Conservation (phyloP, 106 monocot species). For the Alisma plantagoaquatica region DNA sequence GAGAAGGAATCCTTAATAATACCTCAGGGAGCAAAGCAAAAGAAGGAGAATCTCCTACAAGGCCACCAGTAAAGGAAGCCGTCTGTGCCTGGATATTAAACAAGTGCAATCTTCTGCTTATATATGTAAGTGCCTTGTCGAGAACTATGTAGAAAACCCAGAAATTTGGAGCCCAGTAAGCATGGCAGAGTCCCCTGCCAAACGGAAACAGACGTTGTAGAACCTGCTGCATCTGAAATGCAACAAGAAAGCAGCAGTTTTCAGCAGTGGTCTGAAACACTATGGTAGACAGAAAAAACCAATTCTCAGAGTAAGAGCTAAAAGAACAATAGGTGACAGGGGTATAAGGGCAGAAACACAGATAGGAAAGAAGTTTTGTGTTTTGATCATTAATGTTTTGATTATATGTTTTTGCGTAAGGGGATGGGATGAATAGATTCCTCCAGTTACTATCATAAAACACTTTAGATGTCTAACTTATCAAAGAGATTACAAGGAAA, state of each 20-base stretch:
- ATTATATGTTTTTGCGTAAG: too few species aligned
- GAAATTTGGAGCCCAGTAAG: slow-evolving; percentile 98
- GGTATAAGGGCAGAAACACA: too few species aligned
- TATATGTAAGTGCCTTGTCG: slow-evolving; percentile 62
- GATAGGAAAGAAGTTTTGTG: too few species aligned
- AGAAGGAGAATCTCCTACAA: slow-evolving; percentile 69
- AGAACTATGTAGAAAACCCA: slow-evolving; percentile 96
- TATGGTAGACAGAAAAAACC: too few species aligned
- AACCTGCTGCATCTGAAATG: slow-evolving; percentile 77
- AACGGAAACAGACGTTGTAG: slow-evolving; percentile 86
- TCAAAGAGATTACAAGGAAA: too few species aligned
- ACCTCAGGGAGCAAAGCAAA: slow-evolving; percentile 96
- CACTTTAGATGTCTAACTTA: too few species aligned
- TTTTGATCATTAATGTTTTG: too few species aligned
- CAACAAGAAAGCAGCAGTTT: background rate
- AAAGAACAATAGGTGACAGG: too few species aligned
- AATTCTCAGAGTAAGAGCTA: too few species aligned
- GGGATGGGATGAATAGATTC: too few species aligned
- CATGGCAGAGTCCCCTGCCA: slow-evolving; percentile 90
- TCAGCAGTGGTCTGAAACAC: too few species aligned
- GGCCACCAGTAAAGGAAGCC: slow-evolving; percentile 92
- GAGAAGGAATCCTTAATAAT: background rate
- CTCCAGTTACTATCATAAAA: too few species aligned
- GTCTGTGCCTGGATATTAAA: slow-evolving; percentile 38
- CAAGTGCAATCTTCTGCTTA: slow-evolving; percentile 47